A percentile compares a stretch with the other conserved stretches of the same genome.
phyloP scores from a whole-genome alignment of 73 alveolate species.

The Blepharisma japonicum region DNA sequence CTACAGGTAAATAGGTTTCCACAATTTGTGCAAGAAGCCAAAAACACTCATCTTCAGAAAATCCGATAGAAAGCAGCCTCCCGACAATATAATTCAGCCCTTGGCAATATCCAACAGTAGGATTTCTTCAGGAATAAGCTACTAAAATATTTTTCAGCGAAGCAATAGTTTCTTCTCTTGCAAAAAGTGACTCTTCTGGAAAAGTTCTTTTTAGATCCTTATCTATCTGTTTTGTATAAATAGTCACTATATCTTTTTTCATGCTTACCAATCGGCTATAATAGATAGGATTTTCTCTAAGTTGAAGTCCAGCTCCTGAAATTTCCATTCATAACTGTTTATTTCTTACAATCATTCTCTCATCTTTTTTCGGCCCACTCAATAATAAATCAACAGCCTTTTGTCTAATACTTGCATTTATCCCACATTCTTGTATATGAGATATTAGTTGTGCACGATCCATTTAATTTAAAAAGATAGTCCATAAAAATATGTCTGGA shows the following conservation, averaged over 20 bases:
- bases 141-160: conserved; percentile 59
- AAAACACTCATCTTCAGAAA: conserved; percentile 80
- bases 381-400: no score
- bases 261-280: conserved; percentile 40
- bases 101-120: conserved; percentile 82
- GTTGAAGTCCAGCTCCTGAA: conserved; percentile 64
- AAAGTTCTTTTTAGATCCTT: conserved; percentile 82
- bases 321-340: conserved; percentile 64
- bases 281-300: conserved; percentile 59
- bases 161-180: conserved; percentile 39
- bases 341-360: not conserved
- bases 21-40: conserved; percentile 74
- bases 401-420: no score
- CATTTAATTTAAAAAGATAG: no score
- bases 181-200: conserved; percentile 69
- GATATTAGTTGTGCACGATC: no score
- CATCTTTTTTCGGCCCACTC: no score
- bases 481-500: not conserved
- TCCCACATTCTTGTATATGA: no score
- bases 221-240: conserved; percentile 67
- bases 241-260: conserved; percentile 61
- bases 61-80: conserved; percentile 56
- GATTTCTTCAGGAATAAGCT: conserved; percentile 73
- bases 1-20: conserved; percentile 74
- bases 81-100: conserved; percentile 86